Evolutionary conservation across 2,329 filamentous ascomycete species (phyloP).

Genomic region (Colletotrichum tropicicola): DNA sequence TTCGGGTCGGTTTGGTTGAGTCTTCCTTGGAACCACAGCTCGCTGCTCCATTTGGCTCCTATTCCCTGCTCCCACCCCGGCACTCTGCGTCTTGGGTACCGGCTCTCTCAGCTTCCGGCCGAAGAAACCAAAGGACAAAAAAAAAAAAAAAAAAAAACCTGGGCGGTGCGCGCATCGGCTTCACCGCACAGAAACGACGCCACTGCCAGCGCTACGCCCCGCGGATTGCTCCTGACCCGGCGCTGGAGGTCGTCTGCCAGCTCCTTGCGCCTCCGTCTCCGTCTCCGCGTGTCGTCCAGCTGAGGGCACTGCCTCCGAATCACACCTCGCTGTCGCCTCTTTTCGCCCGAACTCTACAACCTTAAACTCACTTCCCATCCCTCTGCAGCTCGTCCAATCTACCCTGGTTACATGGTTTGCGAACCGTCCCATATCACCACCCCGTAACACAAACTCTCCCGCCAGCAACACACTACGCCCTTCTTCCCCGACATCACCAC

Average conservation of each 20-base stretch:
- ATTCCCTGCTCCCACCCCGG: neutral
- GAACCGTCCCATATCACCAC: too few relatives aligned
- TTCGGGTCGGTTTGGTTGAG: too few relatives aligned
- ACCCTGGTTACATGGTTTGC: neutral
- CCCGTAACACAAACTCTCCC: too few relatives aligned
- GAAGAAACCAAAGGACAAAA: neutral
- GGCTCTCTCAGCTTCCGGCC: constrained; percentile 7
- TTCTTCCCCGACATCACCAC: too few relatives aligned
- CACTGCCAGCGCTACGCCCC: constrained; percentile 20
- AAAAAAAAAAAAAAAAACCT: neutral
- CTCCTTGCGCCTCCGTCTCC: constrained; percentile 15
- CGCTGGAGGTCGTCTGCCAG: neutral
- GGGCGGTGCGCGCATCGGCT: neutral
- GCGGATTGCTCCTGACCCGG: constrained; percentile 4
- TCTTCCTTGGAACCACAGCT: neutral
- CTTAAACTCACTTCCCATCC: constrained; percentile 15
- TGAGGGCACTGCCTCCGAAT: neutral
- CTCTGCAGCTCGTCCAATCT: too few relatives aligned
- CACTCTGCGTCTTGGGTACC: neutral
- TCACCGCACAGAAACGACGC: constrained; percentile 6
- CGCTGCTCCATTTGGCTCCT: neutral
- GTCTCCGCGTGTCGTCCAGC: neutral
- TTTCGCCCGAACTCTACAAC: constrained; percentile 11
- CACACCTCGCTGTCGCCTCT: neutral
- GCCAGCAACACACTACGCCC: too few relatives aligned